Evolutionary conservation across 2,329 filamentous ascomycete genomes (phyloP).

Genomic region (Xylariaceae sp.): DNA sequence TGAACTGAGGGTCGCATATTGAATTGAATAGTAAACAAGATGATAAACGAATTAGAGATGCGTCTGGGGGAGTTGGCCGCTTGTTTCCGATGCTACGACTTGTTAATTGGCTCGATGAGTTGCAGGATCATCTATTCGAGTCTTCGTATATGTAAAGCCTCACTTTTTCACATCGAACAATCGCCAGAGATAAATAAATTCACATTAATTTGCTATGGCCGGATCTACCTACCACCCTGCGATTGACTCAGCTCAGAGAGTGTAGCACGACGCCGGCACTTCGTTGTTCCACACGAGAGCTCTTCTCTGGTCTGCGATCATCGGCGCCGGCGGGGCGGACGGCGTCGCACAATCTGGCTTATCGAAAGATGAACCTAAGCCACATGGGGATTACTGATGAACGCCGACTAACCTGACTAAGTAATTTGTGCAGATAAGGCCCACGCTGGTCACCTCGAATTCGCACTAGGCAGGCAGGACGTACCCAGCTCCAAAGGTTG

Average conservation of each 20-base stretch:
- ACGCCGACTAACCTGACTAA: background rate
- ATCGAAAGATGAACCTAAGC: background rate
- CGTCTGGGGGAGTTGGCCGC: background rate
- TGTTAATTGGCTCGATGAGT: background rate
- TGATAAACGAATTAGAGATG: background rate
- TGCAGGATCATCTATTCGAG: background rate
- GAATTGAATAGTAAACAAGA: background rate
- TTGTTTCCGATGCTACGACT: background rate
- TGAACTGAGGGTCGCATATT: conserved; percentile 27
- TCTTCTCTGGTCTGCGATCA: too few species aligned
- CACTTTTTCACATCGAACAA: background rate
- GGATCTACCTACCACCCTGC: too few species aligned
- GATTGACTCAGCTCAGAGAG: too few species aligned
- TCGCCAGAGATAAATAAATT: background rate
- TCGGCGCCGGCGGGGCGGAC: too few species aligned
- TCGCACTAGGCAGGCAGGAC: too few species aligned
- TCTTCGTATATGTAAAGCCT: background rate
- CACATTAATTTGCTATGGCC: too few species aligned
- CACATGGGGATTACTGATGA: background rate
- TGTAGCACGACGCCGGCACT: too few species aligned
- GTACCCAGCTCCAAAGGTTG: too few species aligned
- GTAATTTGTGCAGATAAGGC: background rate
- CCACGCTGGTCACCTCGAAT: too few species aligned
- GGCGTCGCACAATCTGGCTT: background rate
- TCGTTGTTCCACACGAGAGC: too few species aligned